Percentiles rank a stretch among this genome's conserved stretches.
These are phyloP conservation scores for Hibiscus tridactylites DNA, from an alignment of 345 rosid genomes.

Conservation along the genomic window DNA sequence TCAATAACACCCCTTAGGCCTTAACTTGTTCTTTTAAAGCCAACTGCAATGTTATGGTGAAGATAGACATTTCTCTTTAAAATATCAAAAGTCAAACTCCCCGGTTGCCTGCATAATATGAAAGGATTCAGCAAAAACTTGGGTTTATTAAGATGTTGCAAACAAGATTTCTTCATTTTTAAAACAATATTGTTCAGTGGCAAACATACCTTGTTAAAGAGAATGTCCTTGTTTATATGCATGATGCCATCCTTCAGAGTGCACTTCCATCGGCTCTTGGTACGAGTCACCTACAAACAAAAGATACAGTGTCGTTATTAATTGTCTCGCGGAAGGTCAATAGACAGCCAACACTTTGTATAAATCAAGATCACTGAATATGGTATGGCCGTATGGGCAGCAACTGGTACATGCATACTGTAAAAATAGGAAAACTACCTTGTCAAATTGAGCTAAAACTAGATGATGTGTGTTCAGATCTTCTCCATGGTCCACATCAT, in stretches of 20 bases:
- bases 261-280: conserved; percentile 97
- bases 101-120: too few species aligned
- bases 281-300: conserved; percentile 67
- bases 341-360: not conserved
- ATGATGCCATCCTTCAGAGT: conserved; percentile 89
- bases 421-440: conserved; percentile 35
- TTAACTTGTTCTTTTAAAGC: too few species aligned
- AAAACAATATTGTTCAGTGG: not conserved
- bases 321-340: not conserved
- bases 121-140: too few species aligned
- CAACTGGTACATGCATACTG: not conserved
- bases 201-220: conserved; percentile 71
- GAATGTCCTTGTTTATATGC: conserved; percentile 94
- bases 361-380: not conserved
- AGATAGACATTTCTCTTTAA: too few species aligned
- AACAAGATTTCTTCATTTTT: too few species aligned
- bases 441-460: conserved; percentile 95
- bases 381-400: not conserved
- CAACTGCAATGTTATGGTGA: too few species aligned
- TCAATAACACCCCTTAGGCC: too few species aligned
- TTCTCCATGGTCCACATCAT: conserved; percentile 80
- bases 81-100: too few species aligned
- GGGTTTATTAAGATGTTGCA: too few species aligned
- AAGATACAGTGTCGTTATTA: not conserved
- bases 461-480: conserved; percentile 90